Percentiles rank a stretch among this genome's conserved stretches.
Evolutionary conservation across 2,329 filamentous ascomycete species (phyloP).

Genomic region (Exophiala sp.): DNA sequence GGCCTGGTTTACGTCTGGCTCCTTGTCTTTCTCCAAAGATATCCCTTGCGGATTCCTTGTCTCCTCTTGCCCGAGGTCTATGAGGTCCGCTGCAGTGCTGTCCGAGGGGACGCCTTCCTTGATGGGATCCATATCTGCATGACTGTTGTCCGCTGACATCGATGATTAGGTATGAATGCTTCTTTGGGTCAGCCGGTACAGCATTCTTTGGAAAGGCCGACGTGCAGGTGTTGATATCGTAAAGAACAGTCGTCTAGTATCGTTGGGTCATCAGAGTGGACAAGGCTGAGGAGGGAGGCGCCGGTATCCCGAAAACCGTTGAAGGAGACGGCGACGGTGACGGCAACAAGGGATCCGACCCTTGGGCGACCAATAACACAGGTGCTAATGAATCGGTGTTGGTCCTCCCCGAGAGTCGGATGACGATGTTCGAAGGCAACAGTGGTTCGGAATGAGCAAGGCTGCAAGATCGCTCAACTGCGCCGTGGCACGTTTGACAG

Average conservation of each 20-base stretch:
- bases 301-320: background rate
- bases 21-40: conserved; percentile 1
- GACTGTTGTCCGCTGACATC: conserved; percentile 18
- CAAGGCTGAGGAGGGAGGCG: background rate
- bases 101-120: conserved; percentile 17
- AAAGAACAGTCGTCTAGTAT: background rate
- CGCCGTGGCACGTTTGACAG: background rate
- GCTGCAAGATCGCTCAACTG: background rate
- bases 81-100: conserved; percentile 5
- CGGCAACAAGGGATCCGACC: too few relatives aligned
- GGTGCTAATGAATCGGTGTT: background rate
- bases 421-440: background rate
- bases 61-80: conserved; percentile 11
- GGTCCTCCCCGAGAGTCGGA: background rate
- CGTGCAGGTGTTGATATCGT: background rate
- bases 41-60: background rate
- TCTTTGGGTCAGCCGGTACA: background rate
- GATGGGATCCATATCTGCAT: conserved; percentile 18
- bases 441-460: background rate
- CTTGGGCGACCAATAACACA: too few relatives aligned
- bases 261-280: background rate
- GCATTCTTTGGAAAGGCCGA: conserved; percentile 3
- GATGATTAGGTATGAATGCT: background rate
- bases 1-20: background rate
- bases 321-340: too few relatives aligned